phyloP scores from a whole-genome alignment of 768 basidiomycete species.

The Collybia mongolica region DNA sequence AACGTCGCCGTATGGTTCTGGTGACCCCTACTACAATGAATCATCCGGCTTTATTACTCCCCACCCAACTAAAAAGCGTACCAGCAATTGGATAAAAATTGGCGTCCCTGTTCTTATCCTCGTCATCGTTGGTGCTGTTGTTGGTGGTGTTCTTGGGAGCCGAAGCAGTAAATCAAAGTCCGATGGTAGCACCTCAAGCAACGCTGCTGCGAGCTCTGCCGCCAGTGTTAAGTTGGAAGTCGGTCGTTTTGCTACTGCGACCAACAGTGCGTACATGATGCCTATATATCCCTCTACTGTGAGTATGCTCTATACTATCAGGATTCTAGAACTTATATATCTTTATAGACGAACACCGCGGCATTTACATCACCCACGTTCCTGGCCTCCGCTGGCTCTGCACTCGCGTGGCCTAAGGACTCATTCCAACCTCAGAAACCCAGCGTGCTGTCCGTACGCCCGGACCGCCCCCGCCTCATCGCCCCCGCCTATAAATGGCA shows the following conservation, averaged over 20 bases:
- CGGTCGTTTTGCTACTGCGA: slow-evolving; percentile 74
- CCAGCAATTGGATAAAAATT: slow-evolving; percentile 74
- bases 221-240: slow-evolving; percentile 57
- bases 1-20: slow-evolving; percentile 41
- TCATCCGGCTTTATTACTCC: slow-evolving; percentile 72
- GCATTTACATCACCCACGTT: slow-evolving; percentile 75
- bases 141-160: slow-evolving; percentile 81
- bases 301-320: slow-evolving; percentile 30
- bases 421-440: slow-evolving; percentile 68
- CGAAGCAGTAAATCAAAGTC: slow-evolving; percentile 43
- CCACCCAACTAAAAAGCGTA: slow-evolving; percentile 44
- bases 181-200: slow-evolving; percentile 40
- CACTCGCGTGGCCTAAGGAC: slow-evolving; percentile 78
- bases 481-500: slow-evolving; percentile 93
- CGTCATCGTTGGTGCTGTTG: slow-evolving; percentile 63
- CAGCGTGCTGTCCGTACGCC: slow-evolving; percentile 55
- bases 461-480: slow-evolving; percentile 87
- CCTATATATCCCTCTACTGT: slow-evolving; percentile 91
- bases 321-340: background rate
- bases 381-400: slow-evolving; percentile 46
- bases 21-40: slow-evolving; percentile 67
- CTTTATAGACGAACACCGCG: slow-evolving; percentile 67
- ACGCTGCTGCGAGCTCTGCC: slow-evolving; percentile 50
- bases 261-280: slow-evolving; percentile 74
- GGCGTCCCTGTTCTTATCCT: slow-evolving; percentile 67